Percentiles rank a stretch among this genome's conserved stretches.
Evolutionary conservation across 2,329 filamentous ascomycete species (phyloP).

Genomic region (Botryosphaeria dothidea): DNA sequence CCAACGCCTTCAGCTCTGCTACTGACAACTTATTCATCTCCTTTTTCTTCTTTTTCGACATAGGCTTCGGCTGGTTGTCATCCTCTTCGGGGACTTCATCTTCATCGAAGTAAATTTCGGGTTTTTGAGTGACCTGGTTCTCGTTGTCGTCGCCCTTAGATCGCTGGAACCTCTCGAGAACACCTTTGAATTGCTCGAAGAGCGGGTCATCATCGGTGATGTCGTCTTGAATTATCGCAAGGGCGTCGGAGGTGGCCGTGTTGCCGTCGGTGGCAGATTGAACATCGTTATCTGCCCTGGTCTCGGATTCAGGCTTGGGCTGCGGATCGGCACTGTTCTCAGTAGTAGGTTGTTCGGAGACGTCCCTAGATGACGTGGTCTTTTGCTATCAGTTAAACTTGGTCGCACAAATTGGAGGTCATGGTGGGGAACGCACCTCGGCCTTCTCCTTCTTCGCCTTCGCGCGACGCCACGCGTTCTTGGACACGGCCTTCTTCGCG

Average conservation of each 20-base stretch:
- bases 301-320: conserved; percentile 27
- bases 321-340: conserved; percentile 29
- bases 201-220: conserved; percentile 71
- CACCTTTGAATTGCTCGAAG: conserved; percentile 78
- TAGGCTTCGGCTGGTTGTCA: conserved; percentile 62
- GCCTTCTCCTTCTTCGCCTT: conserved; percentile 94
- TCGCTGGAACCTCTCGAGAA: conserved; percentile 73
- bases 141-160: conserved; percentile 57
- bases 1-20: conserved; percentile 90
- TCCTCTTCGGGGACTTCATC: conserved; percentile 85
- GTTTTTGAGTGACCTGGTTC: conserved; percentile 60
- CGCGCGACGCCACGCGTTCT: conserved; percentile 89
- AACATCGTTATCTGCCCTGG: conserved; percentile 21
- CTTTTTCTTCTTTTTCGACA: conserved; percentile 96
- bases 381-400: neutral
- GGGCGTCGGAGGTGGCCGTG: conserved; percentile 32
- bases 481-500: conserved; percentile 46
- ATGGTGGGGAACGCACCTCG: conserved; percentile 44
- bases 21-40: conserved; percentile 89
- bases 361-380: conserved; percentile 25
- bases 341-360: conserved; percentile 36
- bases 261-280: conserved; percentile 31
- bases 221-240: conserved; percentile 44
- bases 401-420: neutral
- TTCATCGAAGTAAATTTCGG: conserved; percentile 82